Evolutionary conservation across 1,284 basidiomycete species (phyloP).

Genomic region (Pseudozyma sp.): DNA sequence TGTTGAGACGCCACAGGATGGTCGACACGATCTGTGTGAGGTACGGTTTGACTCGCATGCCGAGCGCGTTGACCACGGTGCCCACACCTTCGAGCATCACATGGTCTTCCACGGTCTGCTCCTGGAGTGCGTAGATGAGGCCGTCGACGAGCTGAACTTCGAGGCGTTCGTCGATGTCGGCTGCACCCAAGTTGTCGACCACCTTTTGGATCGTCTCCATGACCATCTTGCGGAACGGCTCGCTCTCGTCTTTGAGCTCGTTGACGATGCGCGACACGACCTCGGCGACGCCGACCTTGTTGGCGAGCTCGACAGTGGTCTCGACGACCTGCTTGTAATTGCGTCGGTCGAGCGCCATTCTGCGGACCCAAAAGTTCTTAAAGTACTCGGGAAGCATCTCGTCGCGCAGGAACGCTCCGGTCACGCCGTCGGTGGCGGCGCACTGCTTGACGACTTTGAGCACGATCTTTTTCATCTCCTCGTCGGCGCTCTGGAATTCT

Average conservation of each 20-base stretch:
- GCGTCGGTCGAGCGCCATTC: conserved; percentile 95
- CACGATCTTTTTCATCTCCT: conserved; percentile 99
- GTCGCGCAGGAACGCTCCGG: conserved; percentile 74
- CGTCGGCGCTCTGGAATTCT: conserved; percentile 98
- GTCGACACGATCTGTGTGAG: conserved; percentile 99
- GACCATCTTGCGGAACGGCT: conserved; percentile 99
- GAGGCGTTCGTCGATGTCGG: conserved; percentile 94
- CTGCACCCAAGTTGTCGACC: conserved; percentile 87
- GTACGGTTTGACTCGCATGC: conserved; percentile 98
- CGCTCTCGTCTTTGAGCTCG: conserved; percentile 83
- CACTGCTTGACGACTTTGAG: conserved; percentile 99
- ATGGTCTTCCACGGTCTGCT: conserved; percentile 97
- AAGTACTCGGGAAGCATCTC: conserved; percentile 99
- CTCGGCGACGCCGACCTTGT: conserved; percentile 94
- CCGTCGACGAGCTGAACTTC: conserved; percentile 95
- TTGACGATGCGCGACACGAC: conserved; percentile 95
- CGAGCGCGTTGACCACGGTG: conserved; percentile 94
- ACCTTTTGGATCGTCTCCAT: conserved; percentile 99
- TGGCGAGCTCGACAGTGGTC: conserved; percentile 96
- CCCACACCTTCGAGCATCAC: conserved; percentile 99
- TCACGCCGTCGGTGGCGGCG: conserved; percentile 84
- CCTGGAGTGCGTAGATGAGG: conserved; percentile 99
- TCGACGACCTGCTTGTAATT: conserved; percentile 98
- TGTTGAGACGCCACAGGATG: conserved; percentile 97
- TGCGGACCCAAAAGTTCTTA: conserved; percentile 93